Percentiles rank a stretch among this genome's conserved stretches.
phyloP scores from a whole-genome alignment of 1,284 basidiomycete species.

The Bondarzewia mesenterica region DNA sequence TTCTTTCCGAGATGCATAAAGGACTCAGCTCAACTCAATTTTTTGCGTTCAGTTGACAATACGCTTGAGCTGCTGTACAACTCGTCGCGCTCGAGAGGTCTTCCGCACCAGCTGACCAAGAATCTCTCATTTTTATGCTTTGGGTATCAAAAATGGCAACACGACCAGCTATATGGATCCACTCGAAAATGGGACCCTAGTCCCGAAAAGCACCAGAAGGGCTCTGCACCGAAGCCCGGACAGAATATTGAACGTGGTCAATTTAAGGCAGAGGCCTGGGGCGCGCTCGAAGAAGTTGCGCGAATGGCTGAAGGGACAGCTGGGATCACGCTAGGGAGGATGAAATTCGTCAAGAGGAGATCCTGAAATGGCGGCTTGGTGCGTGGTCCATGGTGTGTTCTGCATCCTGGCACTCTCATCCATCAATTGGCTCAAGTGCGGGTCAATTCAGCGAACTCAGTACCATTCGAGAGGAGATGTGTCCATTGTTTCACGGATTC shows the following conservation, averaged over 20 bases:
- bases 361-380: too few relatives aligned
- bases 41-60: conserved; percentile 11
- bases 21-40: neutral
- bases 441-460: too few relatives aligned
- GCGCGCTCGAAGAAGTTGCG: conserved; percentile 37
- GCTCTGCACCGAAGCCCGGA: conserved; percentile 3
- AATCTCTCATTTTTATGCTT: conserved; percentile 39
- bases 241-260: conserved; percentile 6
- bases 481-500: too few relatives aligned
- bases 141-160: conserved; percentile 10
- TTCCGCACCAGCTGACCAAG: conserved; percentile 44
- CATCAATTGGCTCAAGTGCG: too few relatives aligned
- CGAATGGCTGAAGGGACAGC: conserved; percentile 43
- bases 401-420: too few relatives aligned
- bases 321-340: conserved; percentile 33
- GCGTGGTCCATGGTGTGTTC: too few relatives aligned
- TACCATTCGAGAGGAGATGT: too few relatives aligned
- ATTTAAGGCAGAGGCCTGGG: conserved; percentile 19
- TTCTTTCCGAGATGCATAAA: conserved; percentile 6
- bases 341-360: conserved; percentile 12
- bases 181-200: conserved; percentile 40
- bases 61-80: conserved; percentile 26
- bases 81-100: conserved; percentile 46
- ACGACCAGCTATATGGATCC: conserved; percentile 1
- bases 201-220: neutral